phyloP scores from a whole-genome alignment of 345 rosid species.

The Salix caprea region DNA sequence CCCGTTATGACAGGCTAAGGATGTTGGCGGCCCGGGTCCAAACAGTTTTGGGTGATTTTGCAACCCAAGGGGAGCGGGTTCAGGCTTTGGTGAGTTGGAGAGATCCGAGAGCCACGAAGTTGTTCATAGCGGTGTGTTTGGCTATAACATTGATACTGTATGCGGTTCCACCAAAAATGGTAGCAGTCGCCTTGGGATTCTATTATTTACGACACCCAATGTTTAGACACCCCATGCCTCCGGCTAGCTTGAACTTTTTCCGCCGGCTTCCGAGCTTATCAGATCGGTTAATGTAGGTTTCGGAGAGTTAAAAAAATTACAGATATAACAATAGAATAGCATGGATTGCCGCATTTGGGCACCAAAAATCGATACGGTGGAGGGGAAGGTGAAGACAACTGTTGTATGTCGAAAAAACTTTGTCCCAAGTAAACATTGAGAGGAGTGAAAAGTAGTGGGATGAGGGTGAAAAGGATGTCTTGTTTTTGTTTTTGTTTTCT shows the following conservation, averaged over 20 bases:
- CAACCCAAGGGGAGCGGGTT: slow-evolving; percentile 85
- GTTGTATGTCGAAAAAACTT: slow-evolving; percentile 15
- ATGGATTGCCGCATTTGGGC: slow-evolving; percentile 15
- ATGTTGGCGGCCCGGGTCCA: slow-evolving; percentile 80
- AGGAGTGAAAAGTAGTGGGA: slow-evolving; percentile 13
- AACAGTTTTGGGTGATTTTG: slow-evolving; percentile 90
- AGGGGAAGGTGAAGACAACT: slow-evolving; percentile 1
- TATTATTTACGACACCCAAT: slow-evolving; percentile 90
- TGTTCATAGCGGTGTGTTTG: slow-evolving; percentile 78
- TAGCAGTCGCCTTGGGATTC: slow-evolving; percentile 93
- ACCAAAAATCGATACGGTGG: not conserved
- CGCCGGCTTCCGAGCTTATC: slow-evolving; percentile 88
- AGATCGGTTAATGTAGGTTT: slow-evolving; percentile 72
- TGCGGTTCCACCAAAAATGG: slow-evolving; percentile 88
- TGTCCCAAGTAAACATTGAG: not conserved
- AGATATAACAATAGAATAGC: not conserved
- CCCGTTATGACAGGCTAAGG: slow-evolving; percentile 77
- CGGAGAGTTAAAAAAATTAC: not conserved
- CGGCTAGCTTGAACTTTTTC: slow-evolving; percentile 82
- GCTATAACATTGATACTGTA: slow-evolving; percentile 62
- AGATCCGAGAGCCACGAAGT: slow-evolving; percentile 89
- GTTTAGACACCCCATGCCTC: slow-evolving; percentile 93
- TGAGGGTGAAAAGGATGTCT: slow-evolving; percentile 2
- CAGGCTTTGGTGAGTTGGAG: slow-evolving; percentile 98
- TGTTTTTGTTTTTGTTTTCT: not conserved